Base-by-base conservation (phyloP, 2,329 filamentous ascomycete species). In the Calonectria ilicicola region DNA sequence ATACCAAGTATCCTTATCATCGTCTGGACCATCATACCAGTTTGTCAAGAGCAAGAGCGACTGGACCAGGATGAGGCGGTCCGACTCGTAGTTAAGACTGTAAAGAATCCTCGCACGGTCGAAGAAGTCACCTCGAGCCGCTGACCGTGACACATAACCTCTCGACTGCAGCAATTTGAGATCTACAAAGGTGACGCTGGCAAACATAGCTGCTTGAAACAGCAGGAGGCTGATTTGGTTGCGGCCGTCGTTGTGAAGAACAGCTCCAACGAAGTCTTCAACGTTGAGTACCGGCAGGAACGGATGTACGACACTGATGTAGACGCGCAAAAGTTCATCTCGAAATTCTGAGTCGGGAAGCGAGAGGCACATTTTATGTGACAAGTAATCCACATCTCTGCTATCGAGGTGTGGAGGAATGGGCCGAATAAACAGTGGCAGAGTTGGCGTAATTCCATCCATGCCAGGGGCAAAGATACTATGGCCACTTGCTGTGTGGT, bases 1-100 rank as follows among this genome's bases (percentile, higher is more conserved):
- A 44, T 73, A 70, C 71, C 71, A 73, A 0, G 71, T 73, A 23
- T 73, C 71, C 46, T 73, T 73, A 6, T 73, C 67, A n/a, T 73
- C 71, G 1, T 17, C 67, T 5, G 67, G 67, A n/a, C 26, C 17
- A 47, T 73, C 63, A 23, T 70, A 73, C 71, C 71, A 73, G n/a
- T 70, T 67, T 2, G 71, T 73, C 67, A 73, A 70, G 10, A 73
- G 44, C 5, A 73, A 46, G 10, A 73, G n/a, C 14, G 71, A 46
- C 46, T 73, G 71, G 51, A 73, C 32, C 21, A 73, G 62, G 1
- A 56, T 10, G 7, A 70, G 21, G 9, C 63, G 56, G 23, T 73
- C 71, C 5, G 27, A 46, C 29, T 73, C 71, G 17, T 27, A 73
- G 17, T 73, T 67, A 4, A 73, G 53, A 1, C 67, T 56, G 21